A percentile compares a stretch with the other conserved stretches of the same genome.
phyloP scores from a whole-genome alignment of 108 stramenopile genomes.

The Nannochloropsis gaditana region DNA sequence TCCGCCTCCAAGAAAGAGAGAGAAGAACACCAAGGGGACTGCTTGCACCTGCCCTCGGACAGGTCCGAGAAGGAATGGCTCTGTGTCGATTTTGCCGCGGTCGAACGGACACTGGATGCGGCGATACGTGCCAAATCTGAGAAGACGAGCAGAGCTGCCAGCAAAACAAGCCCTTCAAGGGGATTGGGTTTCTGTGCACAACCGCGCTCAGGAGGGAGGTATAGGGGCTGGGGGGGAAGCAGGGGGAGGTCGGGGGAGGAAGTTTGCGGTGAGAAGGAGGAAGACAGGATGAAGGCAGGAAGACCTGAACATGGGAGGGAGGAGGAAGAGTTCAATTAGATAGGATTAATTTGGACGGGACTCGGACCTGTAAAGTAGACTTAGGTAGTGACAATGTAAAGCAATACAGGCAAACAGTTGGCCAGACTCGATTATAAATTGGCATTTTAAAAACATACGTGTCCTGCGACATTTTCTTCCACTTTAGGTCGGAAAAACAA shows the following conservation, averaged over 20 bases:
- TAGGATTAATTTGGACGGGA: no score
- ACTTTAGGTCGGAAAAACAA: no score
- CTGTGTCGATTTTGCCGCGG: neutral
- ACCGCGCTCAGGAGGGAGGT: neutral
- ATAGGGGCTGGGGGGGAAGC: neutral
- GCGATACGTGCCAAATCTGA: neutral
- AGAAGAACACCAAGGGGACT: neutral
- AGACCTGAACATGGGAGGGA: neutral
- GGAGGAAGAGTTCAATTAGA: neutral
- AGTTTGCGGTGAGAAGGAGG: neutral
- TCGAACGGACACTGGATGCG: neutral
- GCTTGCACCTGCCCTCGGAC: constrained; percentile 16
- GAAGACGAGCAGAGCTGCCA: neutral
- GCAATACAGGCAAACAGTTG: no score
- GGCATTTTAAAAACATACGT: no score
- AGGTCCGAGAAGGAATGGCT: neutral
- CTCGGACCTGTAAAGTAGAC: no score
- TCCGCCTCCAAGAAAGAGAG: no score
- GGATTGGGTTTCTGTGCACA: neutral
- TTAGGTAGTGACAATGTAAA: no score
- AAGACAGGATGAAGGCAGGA: neutral
- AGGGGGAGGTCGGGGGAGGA: neutral
- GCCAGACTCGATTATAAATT: no score
- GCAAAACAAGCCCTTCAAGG: neutral
- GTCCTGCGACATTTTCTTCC: no score